Base-by-base conservation (phyloP, 164 flowering plant genomes). In the Taxillus chinensis region DNA sequence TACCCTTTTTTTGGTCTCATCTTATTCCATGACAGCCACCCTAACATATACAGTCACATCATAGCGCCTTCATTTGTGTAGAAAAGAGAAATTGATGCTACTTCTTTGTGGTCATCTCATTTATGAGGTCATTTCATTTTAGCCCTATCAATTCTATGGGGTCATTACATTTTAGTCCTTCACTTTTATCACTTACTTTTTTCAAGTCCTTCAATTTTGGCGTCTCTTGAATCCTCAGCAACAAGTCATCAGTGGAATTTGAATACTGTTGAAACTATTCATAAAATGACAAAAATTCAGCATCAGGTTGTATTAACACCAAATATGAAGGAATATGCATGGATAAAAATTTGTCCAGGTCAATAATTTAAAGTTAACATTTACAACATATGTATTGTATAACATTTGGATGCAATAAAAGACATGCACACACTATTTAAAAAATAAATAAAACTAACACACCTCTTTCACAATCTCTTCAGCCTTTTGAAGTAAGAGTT, bases 401-500 rank as follows among this genome's bases (percentile, higher is more conserved):
- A 48, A 48, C 4, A 48, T 8, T 8, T 14, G 4, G 12, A 8
- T 5, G 9, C 4, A 8, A 12, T 4, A 48, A 48, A 8, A 5
- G 15, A n/a, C 13, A 9, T 8, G 7, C 12, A 46, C 41, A 45
- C 43, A 66, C 12, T 39, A 43, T 27, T 11, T 38, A 9, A 42
- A 16, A 39, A 50, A 5, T 39, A 16, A 41, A 3, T 3, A 38
- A 57, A 53, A 39, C 43, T 38, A 64, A 55, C 61, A 39, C 16
- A 88, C 90, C 87, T 80, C 81, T 65, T 70, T 70, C 54, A 70
- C 68, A 61, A 86, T 74, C 63, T 76, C 89, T 72, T 85, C 83
- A 66, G 62, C 61, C 74, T 75, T 84, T 15, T 16, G 45, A 37
- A 41, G 61, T 55, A 92, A 65, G 68, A 70, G 60, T 63, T 83